Evolutionary conservation across 225 moss, liverwort and hornwort genomes (phyloP).

Genomic region (Takakia lepidozioides): DNA sequence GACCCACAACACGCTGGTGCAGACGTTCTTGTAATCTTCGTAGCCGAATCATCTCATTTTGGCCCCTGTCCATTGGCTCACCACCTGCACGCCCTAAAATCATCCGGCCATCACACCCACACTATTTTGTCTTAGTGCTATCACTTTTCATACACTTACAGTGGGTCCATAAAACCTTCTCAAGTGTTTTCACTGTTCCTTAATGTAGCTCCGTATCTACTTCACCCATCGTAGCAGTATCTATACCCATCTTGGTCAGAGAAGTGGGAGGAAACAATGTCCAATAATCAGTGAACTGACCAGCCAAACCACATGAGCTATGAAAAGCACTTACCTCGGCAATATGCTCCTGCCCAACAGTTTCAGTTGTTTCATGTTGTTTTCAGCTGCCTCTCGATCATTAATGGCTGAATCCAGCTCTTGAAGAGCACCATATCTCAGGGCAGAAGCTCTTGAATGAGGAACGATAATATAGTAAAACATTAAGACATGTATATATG

Average conservation of each 20-base stretch:
- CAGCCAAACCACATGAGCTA: too few relatives aligned
- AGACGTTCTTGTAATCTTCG: constrained; percentile 63
- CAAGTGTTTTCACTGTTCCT: too few relatives aligned
- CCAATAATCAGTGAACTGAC: neutral
- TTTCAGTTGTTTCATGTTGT: constrained; percentile 90
- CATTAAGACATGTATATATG: too few relatives aligned
- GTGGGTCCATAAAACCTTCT: too few relatives aligned
- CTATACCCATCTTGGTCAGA: neutral
- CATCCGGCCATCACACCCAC: too few relatives aligned
- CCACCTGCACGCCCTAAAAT: constrained; percentile 29
- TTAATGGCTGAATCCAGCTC: constrained; percentile 67
- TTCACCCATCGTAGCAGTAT: too few relatives aligned
- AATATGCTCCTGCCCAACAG: constrained; percentile 79
- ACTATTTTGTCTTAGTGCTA: too few relatives aligned
- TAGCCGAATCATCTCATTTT: constrained; percentile 71
- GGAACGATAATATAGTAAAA: too few relatives aligned
- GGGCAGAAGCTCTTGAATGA: constrained; percentile 89
- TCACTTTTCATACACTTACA: too few relatives aligned
- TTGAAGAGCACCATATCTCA: constrained; percentile 76
- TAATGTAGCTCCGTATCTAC: too few relatives aligned
- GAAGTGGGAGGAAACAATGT: neutral
- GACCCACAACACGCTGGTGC: constrained; percentile 84
- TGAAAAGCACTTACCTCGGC: constrained; percentile 59
- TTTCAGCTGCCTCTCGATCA: constrained; percentile 50
- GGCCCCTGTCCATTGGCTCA: constrained; percentile 91